phyloP scores from a whole-genome alignment of 495 filamentous ascomycete genomes.

The Penicillium robsamsonii region DNA sequence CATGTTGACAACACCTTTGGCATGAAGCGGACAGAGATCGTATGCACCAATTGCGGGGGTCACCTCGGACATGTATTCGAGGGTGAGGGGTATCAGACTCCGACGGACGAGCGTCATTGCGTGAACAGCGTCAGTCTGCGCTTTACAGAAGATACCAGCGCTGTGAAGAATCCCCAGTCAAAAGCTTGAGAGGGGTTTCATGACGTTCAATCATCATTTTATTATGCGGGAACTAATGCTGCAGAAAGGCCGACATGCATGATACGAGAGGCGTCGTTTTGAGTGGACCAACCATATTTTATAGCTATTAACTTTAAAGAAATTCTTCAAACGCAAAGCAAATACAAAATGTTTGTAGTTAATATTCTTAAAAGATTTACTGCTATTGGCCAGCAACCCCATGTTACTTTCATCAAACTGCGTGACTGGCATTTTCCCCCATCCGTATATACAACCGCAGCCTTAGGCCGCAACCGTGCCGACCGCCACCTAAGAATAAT shows the following conservation, averaged over 20 bases:
- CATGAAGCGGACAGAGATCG: conserved; percentile 88
- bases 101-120: conserved; percentile 95
- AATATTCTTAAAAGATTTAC: not conserved
- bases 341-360: not conserved
- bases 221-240: conserved; percentile 15
- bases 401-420: conserved; percentile 22
- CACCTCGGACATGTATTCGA: conserved; percentile 98
- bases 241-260: conserved; percentile 11
- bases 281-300: conserved; percentile 6
- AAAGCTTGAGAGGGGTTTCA: conserved; percentile 21
- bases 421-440: conserved; percentile 19
- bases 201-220: not conserved
- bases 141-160: conserved; percentile 61
- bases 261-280: conserved; percentile 1
- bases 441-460: conserved; percentile 14
- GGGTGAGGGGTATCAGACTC: conserved; percentile 85
- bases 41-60: conserved; percentile 89
- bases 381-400: not conserved
- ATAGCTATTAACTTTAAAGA: not conserved
- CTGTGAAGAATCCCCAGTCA: conserved; percentile 32
- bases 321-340: not conserved
- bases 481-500: conserved; percentile 27
- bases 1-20: conserved; percentile 74
- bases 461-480: conserved; percentile 27
- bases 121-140: conserved; percentile 92